Conservation (phyloP, 495 filamentous ascomycete genomes). For the Penicillium lagena region DNA sequence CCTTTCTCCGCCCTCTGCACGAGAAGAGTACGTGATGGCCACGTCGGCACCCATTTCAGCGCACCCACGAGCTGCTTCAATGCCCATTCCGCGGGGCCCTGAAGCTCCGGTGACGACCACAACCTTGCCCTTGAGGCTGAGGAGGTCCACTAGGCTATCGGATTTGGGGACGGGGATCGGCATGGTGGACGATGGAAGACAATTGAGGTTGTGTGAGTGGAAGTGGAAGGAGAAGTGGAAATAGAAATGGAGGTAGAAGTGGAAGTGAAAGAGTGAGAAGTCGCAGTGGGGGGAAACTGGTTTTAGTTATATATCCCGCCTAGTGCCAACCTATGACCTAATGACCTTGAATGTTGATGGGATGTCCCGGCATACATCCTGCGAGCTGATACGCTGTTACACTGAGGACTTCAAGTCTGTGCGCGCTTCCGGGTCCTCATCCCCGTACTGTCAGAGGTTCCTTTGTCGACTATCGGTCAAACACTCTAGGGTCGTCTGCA, state of each 20-base stretch:
- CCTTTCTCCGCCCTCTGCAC: conserved; percentile 53
- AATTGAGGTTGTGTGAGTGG: not conserved
- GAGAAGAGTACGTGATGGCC: conserved; percentile 61
- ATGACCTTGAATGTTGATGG: too few relatives aligned
- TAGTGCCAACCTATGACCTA: too few relatives aligned
- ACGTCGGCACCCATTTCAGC: conserved; percentile 69
- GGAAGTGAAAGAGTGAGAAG: not conserved
- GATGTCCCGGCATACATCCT: too few relatives aligned
- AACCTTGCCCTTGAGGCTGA: conserved; percentile 69
- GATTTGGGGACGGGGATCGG: conserved; percentile 53
- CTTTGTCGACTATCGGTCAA: too few relatives aligned
- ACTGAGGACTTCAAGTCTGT: too few relatives aligned
- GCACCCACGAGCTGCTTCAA: conserved; percentile 65
- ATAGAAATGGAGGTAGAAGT: not conserved
- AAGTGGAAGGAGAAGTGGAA: too few relatives aligned
- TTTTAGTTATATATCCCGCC: too few relatives aligned
- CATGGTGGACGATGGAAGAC: conserved; percentile 14
- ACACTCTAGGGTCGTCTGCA: too few relatives aligned
- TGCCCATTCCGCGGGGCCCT: conserved; percentile 63
- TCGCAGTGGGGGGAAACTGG: too few relatives aligned
- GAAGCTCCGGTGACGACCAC: conserved; percentile 67
- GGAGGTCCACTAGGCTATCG: conserved; percentile 54
- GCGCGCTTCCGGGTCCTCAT: too few relatives aligned
- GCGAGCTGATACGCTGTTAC: too few relatives aligned
- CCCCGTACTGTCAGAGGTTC: too few relatives aligned